Conservation (phyloP, 805 yeast species). For the Teunomyces kruisii region DNA sequence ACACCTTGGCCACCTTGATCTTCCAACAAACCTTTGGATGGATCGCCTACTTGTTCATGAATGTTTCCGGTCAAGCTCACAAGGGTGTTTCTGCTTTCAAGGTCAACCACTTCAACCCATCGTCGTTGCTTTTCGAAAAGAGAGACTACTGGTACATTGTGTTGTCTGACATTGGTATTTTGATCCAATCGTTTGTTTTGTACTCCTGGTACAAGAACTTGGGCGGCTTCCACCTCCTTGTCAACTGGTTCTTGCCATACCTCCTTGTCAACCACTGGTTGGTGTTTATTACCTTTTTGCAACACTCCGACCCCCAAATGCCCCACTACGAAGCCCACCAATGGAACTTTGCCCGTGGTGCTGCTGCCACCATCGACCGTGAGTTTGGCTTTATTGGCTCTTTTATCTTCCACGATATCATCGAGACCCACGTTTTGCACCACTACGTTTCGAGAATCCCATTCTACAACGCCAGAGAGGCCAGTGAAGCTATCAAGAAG, state of each 20-base stretch:
- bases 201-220: conserved; percentile 51
- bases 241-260: conserved; percentile 61
- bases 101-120: conserved; percentile 55
- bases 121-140: conserved; percentile 53
- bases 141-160: conserved; percentile 56
- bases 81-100: conserved; percentile 42
- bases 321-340: conserved; percentile 57
- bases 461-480: conserved; percentile 55
- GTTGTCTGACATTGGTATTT: conserved; percentile 56
- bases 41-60: conserved; percentile 48
- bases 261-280: conserved; percentile 64
- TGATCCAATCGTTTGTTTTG: conserved; percentile 42
- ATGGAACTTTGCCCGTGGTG: conserved; percentile 68
- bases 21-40: conserved; percentile 61
- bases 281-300: conserved; percentile 61
- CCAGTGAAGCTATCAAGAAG: conserved; percentile 49
- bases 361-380: conserved; percentile 65
- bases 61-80: conserved; percentile 50
- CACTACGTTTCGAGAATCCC: conserved; percentile 57
- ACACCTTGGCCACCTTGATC: conserved; percentile 40
- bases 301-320: conserved; percentile 59
- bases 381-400: conserved; percentile 59
- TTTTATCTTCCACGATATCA: conserved; percentile 57
- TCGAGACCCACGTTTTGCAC: conserved; percentile 58
- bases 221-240: conserved; percentile 50